Conservation (phyloP, 805 yeast genomes). For the Hagleromyces aurorensis region DNA sequence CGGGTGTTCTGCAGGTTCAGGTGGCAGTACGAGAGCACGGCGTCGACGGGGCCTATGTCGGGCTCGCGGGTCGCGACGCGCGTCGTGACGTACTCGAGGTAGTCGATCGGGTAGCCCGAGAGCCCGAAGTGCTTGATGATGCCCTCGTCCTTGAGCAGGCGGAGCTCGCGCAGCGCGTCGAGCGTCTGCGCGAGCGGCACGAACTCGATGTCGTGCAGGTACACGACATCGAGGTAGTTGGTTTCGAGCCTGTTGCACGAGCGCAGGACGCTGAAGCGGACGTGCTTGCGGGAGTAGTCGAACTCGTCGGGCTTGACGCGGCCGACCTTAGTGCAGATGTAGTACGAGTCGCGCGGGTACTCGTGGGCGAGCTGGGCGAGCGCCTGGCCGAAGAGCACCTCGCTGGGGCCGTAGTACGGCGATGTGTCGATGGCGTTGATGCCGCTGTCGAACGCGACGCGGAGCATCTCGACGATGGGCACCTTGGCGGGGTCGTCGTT, state of each 20-base stretch:
- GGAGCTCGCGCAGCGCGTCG: slow-evolving; percentile 57
- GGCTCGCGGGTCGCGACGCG: slow-evolving; percentile 28
- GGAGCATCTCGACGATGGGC: slow-evolving; percentile 50
- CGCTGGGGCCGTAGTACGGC: slow-evolving; percentile 90
- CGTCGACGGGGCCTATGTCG: slow-evolving; percentile 60
- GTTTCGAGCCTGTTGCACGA: slow-evolving; percentile 63
- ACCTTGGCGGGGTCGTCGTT: slow-evolving; percentile 55
- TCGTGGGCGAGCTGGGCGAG: slow-evolving; percentile 34
- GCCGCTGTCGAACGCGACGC: slow-evolving; percentile 56
- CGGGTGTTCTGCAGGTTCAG: slow-evolving; percentile 71
- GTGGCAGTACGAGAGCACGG: slow-evolving; percentile 70
- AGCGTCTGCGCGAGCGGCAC: slow-evolving; percentile 45
- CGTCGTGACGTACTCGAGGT: slow-evolving; percentile 46
- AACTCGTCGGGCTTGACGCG: slow-evolving; percentile 60
- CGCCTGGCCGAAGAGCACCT: slow-evolving; percentile 62
- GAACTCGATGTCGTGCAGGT: slow-evolving; percentile 87
- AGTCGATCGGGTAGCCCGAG: slow-evolving; percentile 80
- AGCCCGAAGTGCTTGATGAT: slow-evolving; percentile 60
- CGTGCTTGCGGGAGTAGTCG: slow-evolving; percentile 58
- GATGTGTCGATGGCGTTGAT: slow-evolving; percentile 81
- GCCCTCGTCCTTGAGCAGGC: slow-evolving; percentile 55
- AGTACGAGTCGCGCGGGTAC: slow-evolving; percentile 52
- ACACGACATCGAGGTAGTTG: slow-evolving; percentile 67
- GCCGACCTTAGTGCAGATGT: slow-evolving; percentile 82
- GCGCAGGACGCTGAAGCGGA: slow-evolving; percentile 55